Conservation (phyloP, 202 grass and related monocot species). For the Sporobolus alterniflorus region DNA sequence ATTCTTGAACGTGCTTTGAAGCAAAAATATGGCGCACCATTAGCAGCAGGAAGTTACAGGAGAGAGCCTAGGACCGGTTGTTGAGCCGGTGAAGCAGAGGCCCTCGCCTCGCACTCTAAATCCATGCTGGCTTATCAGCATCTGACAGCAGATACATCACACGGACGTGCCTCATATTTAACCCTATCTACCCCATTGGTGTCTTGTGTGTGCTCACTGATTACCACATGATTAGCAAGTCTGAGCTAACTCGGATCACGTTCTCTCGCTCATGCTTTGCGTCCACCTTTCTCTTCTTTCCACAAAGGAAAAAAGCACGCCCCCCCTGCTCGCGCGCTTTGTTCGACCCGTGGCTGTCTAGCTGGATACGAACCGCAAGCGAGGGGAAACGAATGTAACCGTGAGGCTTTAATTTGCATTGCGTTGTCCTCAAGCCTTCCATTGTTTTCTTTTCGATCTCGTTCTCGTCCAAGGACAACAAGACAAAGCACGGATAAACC, state of each 20-base stretch:
- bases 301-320: conserved; percentile 14
- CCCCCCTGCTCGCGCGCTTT: conserved; percentile 36
- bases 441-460: neutral
- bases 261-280: conserved; percentile 38
- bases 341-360: conserved; percentile 23
- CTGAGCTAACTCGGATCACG: conserved; percentile 41
- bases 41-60: neutral
- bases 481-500: conserved; percentile 31
- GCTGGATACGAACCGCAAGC: conserved; percentile 1
- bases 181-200: neutral
- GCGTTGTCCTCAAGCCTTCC: conserved; percentile 50
- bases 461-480: conserved; percentile 35
- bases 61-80: neutral
- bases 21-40: neutral
- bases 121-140: neutral
- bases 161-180: neutral
- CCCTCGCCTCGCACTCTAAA: neutral
- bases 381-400: neutral
- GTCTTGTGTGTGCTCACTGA: neutral
- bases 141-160: neutral
- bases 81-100: neutral
- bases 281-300: conserved; percentile 54
- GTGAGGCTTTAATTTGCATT: conserved; percentile 47
- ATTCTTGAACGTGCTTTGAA: conserved; percentile 9
- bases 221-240: conserved; percentile 47